These are phyloP conservation scores for Mycosphaerelloides madeirae DNA, from an alignment of 2,329 filamentous ascomycete species.

Conservation along the genomic window DNA sequence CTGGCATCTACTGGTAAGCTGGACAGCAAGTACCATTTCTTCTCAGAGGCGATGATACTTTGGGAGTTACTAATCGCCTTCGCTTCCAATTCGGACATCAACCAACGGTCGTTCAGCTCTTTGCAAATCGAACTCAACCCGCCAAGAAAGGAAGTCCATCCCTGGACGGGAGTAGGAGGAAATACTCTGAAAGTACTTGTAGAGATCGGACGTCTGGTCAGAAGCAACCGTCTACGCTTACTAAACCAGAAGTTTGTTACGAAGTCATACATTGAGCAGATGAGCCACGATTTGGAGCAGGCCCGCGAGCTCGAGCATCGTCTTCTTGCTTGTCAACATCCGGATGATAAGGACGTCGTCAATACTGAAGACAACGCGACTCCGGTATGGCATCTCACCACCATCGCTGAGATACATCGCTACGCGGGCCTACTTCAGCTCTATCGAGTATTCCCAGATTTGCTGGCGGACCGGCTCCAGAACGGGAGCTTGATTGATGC, in stretches of 20 bases:
- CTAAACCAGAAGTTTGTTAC: conserved; percentile 21
- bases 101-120: conserved; percentile 35
- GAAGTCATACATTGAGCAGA: conserved; percentile 17
- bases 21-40: conserved; percentile 43
- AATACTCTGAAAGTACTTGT: conserved; percentile 43
- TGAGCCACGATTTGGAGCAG: conserved; percentile 23
- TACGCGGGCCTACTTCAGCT: conserved; percentile 51
- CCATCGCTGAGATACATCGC: conserved; percentile 52
- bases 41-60: conserved; percentile 54
- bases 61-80: conserved; percentile 48
- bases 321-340: conserved; percentile 46
- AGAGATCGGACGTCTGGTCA: conserved; percentile 39
- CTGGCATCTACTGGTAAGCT: conserved; percentile 8
- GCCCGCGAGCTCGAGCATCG: conserved; percentile 45
- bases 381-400: conserved; percentile 50
- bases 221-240: conserved; percentile 14
- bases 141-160: conserved; percentile 16
- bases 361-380: conserved; percentile 51
- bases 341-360: conserved; percentile 44
- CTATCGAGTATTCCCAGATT: conserved; percentile 50
- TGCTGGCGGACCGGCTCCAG: conserved; percentile 13
- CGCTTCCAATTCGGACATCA: conserved; percentile 46
- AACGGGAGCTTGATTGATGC: background rate
- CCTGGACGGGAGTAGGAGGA: conserved; percentile 48
- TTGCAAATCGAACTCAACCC: conserved; percentile 25